These are phyloP conservation scores for Vigna unguiculata DNA, from an alignment of 306 rosid species.

Conservation along the genomic window DNA sequence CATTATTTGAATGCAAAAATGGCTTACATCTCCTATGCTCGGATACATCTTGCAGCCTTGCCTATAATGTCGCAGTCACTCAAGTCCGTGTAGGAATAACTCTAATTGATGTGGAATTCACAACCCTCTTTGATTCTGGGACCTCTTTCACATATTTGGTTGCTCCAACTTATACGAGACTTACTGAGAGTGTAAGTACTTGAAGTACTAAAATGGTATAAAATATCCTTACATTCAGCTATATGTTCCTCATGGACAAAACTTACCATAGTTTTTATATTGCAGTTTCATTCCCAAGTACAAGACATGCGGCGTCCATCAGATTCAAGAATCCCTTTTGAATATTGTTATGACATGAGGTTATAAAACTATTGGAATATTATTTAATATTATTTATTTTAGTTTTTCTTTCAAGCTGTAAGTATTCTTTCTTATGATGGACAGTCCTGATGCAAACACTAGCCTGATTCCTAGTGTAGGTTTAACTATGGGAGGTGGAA, in stretches of 20 bases:
- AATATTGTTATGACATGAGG: conserved; percentile 95
- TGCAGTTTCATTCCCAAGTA: conserved; percentile 83
- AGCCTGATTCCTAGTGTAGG: conserved; percentile 74
- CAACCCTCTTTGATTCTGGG: conserved; percentile 91
- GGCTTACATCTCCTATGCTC: conserved; percentile 43
- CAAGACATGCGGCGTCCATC: conserved; percentile 65
- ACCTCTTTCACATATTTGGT: conserved; percentile 90
- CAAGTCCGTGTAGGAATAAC: conserved; percentile 78
- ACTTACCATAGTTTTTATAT: conserved; percentile 36
- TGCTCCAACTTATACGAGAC: conserved; percentile 72
- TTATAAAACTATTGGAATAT: conserved; percentile 35
- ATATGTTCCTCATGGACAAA: conserved; percentile 28
- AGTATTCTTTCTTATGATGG: conserved; percentile 45
- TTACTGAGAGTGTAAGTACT: conserved; percentile 75
- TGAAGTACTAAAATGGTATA: conserved; percentile 12
- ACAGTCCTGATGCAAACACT: conserved; percentile 79
- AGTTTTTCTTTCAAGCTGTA: conserved; percentile 35
- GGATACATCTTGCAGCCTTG: conserved; percentile 71
- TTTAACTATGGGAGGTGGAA: conserved; percentile 85
- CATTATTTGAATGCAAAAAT: conserved; percentile 32
- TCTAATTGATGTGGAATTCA: conserved; percentile 66
- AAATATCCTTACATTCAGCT: conserved; percentile 30
- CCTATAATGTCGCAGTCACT: conserved; percentile 80
- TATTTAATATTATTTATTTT: conserved; percentile 20
- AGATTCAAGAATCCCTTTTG: conserved; percentile 86